Evolutionary conservation across 1,284 basidiomycete genomes (phyloP).

Genomic region (Grifola frondosa): DNA sequence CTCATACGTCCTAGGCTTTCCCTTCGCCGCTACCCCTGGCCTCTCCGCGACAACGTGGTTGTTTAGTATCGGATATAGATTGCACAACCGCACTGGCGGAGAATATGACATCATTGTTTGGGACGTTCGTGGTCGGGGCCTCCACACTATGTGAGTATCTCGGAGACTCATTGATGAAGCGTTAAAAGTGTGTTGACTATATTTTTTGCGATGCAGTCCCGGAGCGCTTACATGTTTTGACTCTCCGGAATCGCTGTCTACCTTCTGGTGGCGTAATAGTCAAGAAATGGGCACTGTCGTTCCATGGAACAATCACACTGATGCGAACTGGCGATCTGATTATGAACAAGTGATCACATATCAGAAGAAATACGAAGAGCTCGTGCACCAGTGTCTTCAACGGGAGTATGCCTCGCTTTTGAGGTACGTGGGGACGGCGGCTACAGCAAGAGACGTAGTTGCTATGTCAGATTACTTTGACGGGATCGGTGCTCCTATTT

Average conservation of each 20-base stretch:
- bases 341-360: too few relatives aligned
- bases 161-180: background rate
- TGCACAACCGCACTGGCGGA: slow-evolving; percentile 9
- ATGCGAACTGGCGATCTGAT: too few relatives aligned
- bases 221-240: slow-evolving; percentile 8
- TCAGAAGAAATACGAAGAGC: too few relatives aligned
- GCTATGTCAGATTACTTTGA: slow-evolving; percentile 15
- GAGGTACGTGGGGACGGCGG: slow-evolving; percentile 13
- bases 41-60: too few relatives aligned
- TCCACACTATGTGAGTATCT: slow-evolving; percentile 2
- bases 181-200: background rate
- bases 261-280: too few relatives aligned
- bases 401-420: slow-evolving; percentile 1
- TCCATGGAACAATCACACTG: too few relatives aligned
- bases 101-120: slow-evolving; percentile 11
- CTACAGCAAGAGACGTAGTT: slow-evolving; percentile 11
- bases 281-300: too few relatives aligned
- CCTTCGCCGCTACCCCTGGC: too few relatives aligned
- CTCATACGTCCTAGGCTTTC: too few relatives aligned
- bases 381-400: slow-evolving; percentile 1
- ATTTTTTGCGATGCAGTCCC: background rate
- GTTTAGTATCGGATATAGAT: background rate
- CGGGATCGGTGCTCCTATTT: slow-evolving; percentile 10
- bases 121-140: slow-evolving; percentile 7
- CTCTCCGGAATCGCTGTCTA: too few relatives aligned